phyloP scores from a whole-genome alignment of 2,329 filamentous ascomycete species.

The Escovopsis sp. region DNA sequence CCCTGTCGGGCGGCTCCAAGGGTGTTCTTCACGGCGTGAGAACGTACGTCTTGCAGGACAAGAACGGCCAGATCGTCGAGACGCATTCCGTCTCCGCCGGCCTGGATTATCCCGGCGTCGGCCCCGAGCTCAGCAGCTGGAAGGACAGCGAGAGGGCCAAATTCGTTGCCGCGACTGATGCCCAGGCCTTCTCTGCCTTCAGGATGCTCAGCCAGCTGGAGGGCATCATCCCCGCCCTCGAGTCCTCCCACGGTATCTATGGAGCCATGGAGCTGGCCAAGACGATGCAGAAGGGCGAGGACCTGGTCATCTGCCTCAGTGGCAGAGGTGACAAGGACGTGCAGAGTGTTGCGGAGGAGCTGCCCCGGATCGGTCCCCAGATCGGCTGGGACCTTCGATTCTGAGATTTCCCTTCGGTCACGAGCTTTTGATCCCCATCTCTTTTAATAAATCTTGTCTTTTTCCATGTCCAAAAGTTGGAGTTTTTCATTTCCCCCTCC shows the following conservation, averaged over 20 bases:
- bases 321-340: conserved; percentile 97
- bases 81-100: conserved; percentile 96
- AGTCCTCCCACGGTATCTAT: conserved; percentile 84
- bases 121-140: conserved; percentile 82
- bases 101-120: conserved; percentile 93
- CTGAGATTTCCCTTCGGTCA: conserved; percentile 15
- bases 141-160: conserved; percentile 78
- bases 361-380: conserved; percentile 74
- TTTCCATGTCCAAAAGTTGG: no score
- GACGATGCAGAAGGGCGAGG: conserved; percentile 76
- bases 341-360: conserved; percentile 89
- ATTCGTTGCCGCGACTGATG: conserved; percentile 84
- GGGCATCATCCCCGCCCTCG: conserved; percentile 91
- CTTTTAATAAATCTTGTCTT: neutral
- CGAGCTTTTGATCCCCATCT: neutral
- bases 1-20: conserved; percentile 71
- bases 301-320: conserved; percentile 86
- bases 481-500: no score
- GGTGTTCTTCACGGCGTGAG: conserved; percentile 92
- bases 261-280: conserved; percentile 84
- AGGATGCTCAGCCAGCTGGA: conserved; percentile 71
- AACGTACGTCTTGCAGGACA: conserved; percentile 88
- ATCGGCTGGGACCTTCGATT: conserved; percentile 64
- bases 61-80: conserved; percentile 83
- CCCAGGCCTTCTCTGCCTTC: conserved; percentile 81